Percentiles rank a stretch among this genome's conserved stretches.
These are phyloP conservation scores for Candida dajiaensis DNA, from an alignment of 805 yeast genomes.

Conservation along the genomic window DNA sequence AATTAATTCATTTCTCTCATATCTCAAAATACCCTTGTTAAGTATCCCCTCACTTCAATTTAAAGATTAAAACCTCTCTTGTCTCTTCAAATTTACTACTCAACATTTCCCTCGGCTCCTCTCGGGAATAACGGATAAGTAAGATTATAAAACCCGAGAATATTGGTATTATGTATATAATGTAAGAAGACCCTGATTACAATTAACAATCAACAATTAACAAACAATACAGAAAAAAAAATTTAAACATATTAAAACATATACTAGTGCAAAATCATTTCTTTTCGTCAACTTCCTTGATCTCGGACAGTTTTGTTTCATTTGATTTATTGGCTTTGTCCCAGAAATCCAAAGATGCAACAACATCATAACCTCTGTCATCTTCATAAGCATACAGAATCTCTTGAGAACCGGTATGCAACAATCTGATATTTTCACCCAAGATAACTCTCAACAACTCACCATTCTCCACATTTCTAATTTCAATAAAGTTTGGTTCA, in stretches of 20 bases:
- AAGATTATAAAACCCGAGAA: too few relatives aligned
- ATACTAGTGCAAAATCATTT: background rate
- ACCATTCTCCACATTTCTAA: conserved; percentile 84
- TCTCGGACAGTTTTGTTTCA: conserved; percentile 16
- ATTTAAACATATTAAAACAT: background rate
- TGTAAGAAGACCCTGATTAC: too few relatives aligned
- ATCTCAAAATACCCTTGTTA: too few relatives aligned
- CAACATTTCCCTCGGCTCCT: background rate
- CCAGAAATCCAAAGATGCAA: conserved; percentile 91
- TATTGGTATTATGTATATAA: too few relatives aligned
- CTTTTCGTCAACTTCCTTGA: conserved; percentile 19
- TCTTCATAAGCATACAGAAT: conserved; percentile 89
- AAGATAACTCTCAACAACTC: conserved; percentile 81
- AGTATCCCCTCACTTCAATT: too few relatives aligned
- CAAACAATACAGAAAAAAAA: too few relatives aligned
- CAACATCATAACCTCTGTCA: conserved; percentile 85
- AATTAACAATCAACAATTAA: too few relatives aligned
- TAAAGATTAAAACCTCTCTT: too few relatives aligned
- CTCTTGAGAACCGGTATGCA: conserved; percentile 89
- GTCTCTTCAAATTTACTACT: too few relatives aligned
- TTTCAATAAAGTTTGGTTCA: conserved; percentile 85
- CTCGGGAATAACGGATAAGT: background rate
- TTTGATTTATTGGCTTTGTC: conserved; percentile 28
- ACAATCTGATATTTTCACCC: conserved; percentile 85
- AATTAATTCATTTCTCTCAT: too few relatives aligned